Evolutionary conservation across 371 early-diverging fungal species (phyloP).

Genomic region (Umbelopsis sp.): DNA sequence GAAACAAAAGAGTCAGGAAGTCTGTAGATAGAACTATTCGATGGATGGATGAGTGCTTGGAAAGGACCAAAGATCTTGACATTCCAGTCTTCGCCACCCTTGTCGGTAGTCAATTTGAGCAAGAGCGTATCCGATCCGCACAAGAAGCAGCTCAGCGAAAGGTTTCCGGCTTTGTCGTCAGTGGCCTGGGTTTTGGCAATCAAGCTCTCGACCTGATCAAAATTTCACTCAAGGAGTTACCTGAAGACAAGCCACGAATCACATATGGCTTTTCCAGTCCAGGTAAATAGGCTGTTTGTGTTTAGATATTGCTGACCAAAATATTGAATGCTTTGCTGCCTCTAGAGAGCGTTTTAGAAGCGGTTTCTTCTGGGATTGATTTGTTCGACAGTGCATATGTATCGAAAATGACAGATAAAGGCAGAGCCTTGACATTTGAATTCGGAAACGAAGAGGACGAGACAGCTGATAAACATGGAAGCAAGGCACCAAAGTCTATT

Average conservation of each 20-base stretch:
- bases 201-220: conserved; percentile 27
- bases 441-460: conserved; percentile 31
- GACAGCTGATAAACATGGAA: not conserved
- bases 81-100: conserved; percentile 65
- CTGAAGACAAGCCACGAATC: conserved; percentile 49
- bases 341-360: conserved; percentile 63
- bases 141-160: conserved; percentile 55
- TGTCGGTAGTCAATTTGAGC: conserved; percentile 50
- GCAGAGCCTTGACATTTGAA: conserved; percentile 45
- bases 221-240: conserved; percentile 42
- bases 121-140: conserved; percentile 66
- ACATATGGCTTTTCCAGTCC: conserved; percentile 51
- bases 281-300: conserved; percentile 25
- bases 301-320: not conserved
- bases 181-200: conserved; percentile 36
- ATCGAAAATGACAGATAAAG: conserved; percentile 46
- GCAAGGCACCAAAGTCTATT: conserved; percentile 38
- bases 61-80: conserved; percentile 26
- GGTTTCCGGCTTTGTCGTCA: conserved; percentile 52
- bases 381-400: conserved; percentile 71
- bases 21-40: conserved; percentile 69
- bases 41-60: conserved; percentile 61
- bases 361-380: conserved; percentile 69
- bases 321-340: not conserved
- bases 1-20: conserved; percentile 63